Base-by-base conservation (phyloP, 2,329 filamentous ascomycete species). In the Leptographium flavum region DNA sequence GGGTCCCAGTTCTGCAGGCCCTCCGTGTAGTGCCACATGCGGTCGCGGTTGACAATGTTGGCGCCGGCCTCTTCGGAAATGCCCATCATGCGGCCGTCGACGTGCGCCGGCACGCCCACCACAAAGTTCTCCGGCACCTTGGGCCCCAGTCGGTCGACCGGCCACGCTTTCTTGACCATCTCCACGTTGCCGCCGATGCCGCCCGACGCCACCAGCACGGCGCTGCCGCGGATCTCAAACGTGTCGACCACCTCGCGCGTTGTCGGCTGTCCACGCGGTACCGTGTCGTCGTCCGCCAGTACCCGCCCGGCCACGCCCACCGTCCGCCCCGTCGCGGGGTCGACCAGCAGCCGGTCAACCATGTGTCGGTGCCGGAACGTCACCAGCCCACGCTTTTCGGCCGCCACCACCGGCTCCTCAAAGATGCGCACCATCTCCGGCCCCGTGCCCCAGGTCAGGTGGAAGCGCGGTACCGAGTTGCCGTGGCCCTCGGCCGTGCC, bases 1-100 rank as follows among this genome's bases (percentile, higher is more conserved):
- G 74, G 64, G 45, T 78, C 60, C 75, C 75, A 79, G 55, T 80
- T 79, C 44, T 67, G 63, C 11, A 80, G 56, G 0, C 76, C 76
- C 53, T 80, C 76, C 11, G 74, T 79, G 55, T 80, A 80, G 56
- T 79, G 75, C 76, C 76, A 80, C 75, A 79, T 79, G 37, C 76
- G 63, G 53, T 79, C 76, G 41, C 69, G 66, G 58, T 80, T 79
- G 61, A 79, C 65, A 48, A 78, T 54, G 47, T 66, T 62, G 1
- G 71, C 76, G 9, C 76, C 76, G 1, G 63, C 66, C 1, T 54
- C 44, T 55, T 76, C 67, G 2, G 73, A 58, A 42, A 79, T 77
- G 31, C 61, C 68, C 38, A 80, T 69, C 73, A 79, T 78, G 43
- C 74, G 69, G 2, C 76, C 76, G 50, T 80, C 76, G n/a, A 80